These are phyloP conservation scores for Bacidia rubella DNA, from an alignment of 495 filamentous ascomycete genomes.

Conservation along the genomic window DNA sequence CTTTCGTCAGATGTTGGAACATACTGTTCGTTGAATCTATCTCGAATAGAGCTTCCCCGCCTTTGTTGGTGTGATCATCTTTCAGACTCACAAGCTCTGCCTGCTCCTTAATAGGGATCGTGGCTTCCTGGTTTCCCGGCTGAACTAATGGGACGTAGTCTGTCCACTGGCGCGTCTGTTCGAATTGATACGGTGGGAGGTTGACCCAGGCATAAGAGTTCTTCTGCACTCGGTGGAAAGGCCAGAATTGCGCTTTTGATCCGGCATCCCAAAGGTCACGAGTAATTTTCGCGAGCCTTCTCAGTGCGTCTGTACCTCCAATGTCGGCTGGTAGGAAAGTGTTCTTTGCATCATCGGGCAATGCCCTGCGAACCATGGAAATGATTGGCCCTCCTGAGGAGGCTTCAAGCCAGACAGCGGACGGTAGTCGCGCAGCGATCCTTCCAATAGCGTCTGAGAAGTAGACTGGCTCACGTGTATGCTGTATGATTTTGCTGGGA, in stretches of 20 bases:
- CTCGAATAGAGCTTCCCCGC: constrained; percentile 5
- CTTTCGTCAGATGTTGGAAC: constrained; percentile 7
- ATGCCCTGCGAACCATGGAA: constrained; percentile 27
- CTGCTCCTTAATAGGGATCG: background rate
- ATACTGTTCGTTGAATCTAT: constrained; percentile 3
- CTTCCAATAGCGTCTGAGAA: constrained; percentile 36
- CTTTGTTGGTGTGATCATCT: background rate
- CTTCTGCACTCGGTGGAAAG: constrained; percentile 28
- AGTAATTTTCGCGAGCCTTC: constrained; percentile 30
- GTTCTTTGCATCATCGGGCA: constrained; percentile 5
- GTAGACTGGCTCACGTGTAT: constrained; percentile 37
- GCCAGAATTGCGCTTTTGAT: constrained; percentile 32
- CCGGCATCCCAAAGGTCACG: constrained; percentile 35
- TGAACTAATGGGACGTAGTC: background rate
- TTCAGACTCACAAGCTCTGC: constrained; percentile 1
- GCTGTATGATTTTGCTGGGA: constrained; percentile 28
- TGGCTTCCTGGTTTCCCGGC: background rate
- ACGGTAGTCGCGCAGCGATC: constrained; percentile 22
- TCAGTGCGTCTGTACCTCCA: constrained; percentile 20
- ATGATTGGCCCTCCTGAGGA: constrained; percentile 37
- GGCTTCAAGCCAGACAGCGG: constrained; percentile 36
- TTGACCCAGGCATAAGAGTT: constrained; percentile 23
- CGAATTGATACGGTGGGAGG: constrained; percentile 44
- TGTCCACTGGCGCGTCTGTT: constrained; percentile 31
- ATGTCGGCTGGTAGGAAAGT: constrained; percentile 34